phyloP scores from a whole-genome alignment of 306 rosid genomes.

The Dryas octopetala region DNA sequence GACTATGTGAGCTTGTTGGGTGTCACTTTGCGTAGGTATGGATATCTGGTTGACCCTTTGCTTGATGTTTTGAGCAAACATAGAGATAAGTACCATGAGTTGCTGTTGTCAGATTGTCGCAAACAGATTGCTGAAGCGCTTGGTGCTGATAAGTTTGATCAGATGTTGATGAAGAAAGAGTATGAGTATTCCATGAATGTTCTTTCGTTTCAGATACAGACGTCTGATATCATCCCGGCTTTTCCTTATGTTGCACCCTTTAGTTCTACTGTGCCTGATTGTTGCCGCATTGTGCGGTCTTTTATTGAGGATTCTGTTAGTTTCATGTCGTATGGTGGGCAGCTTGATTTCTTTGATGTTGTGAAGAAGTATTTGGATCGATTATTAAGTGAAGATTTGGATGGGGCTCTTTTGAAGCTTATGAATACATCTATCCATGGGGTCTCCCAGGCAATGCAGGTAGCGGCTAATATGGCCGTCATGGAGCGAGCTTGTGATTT shows the following conservation, averaged over 20 bases:
- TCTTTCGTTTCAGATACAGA: constrained; percentile 92
- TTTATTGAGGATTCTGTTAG: constrained; percentile 97
- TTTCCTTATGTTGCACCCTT: constrained; percentile 93
- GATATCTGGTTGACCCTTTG: constrained; percentile 86
- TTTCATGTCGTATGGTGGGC: constrained; percentile 97
- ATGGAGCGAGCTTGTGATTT: constrained; percentile 96
- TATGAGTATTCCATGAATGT: constrained; percentile 97
- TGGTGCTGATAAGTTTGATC: constrained; percentile 87
- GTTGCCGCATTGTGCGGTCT: constrained; percentile 95
- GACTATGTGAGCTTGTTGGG: constrained; percentile 95
- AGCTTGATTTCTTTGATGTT: constrained; percentile 87
- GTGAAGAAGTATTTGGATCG: constrained; percentile 91
- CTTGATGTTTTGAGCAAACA: constrained; percentile 98
- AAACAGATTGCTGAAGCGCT: constrained; percentile 88
- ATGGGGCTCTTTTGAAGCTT: constrained; percentile 80
- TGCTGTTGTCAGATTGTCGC: constrained; percentile 84
- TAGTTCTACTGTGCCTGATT: constrained; percentile 91
- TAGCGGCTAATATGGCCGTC: constrained; percentile 96
- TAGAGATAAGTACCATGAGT: constrained; percentile 95
- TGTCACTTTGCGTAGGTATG: constrained; percentile 83
- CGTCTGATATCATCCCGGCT: constrained; percentile 78
- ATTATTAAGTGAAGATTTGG: constrained; percentile 75
- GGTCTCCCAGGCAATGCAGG: constrained; percentile 93
- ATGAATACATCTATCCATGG: constrained; percentile 69
- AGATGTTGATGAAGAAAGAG: constrained; percentile 97